These are phyloP conservation scores for Saccharum spontaneum DNA, from an alignment of 176 grass and related monocot genomes.

Conservation along the genomic window DNA sequence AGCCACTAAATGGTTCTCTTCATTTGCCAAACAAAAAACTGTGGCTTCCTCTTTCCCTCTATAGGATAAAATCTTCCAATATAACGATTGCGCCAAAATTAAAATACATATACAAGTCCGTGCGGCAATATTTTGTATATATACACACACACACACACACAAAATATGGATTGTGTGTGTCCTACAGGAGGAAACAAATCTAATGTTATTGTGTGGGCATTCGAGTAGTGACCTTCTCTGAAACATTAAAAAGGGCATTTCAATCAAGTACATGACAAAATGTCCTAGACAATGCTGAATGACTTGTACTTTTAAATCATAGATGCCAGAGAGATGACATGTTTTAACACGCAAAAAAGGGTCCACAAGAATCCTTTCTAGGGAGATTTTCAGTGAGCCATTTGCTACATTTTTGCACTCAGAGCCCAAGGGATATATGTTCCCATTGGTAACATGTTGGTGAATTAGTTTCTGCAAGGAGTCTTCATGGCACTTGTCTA, in stretches of 20 bases:
- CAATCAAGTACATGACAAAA: not conserved
- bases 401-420: not conserved
- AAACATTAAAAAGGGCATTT: not conserved
- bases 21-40: constrained; percentile 6
- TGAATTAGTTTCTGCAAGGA: not conserved
- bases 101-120: not conserved
- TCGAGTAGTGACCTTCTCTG: not conserved
- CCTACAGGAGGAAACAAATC: not conserved
- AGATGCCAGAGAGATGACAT: not conserved
- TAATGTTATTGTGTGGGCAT: not conserved
- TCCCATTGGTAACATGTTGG: not conserved
- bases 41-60: not conserved
- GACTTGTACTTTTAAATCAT: not conserved
- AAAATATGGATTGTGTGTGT: not conserved
- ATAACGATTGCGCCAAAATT: not conserved
- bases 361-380: not conserved
- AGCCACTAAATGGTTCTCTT: constrained; percentile 1
- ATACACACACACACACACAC: too few species aligned
- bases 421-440: not conserved
- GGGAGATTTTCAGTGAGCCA: not conserved
- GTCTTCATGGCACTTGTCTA: not conserved
- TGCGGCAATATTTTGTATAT: too few species aligned
- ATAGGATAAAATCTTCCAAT: not conserved
- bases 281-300: not conserved
- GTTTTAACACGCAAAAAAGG: not conserved